A percentile compares a stretch with the other conserved stretches of the same genome.
Evolutionary conservation across 352 stramenopile genomes (phyloP).

Genomic region (Halophytophthora batemanensis): DNA sequence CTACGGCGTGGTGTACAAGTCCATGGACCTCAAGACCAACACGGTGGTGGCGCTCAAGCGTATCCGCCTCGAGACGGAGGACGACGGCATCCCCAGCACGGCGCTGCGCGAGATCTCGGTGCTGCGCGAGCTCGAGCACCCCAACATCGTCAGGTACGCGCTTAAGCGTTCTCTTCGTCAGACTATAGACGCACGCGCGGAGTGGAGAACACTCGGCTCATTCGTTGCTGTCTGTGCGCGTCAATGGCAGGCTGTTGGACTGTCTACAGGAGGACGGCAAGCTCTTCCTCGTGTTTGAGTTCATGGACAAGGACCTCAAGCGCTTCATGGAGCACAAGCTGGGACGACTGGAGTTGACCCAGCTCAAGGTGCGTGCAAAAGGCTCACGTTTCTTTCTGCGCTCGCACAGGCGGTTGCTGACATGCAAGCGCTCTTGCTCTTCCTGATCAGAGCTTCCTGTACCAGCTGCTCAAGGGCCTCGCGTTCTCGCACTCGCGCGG

Average conservation of each 20-base stretch:
- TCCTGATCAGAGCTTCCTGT: conserved; percentile 54
- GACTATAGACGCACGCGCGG: not conserved
- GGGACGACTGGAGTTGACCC: conserved; percentile 46
- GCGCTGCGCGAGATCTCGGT: conserved; percentile 98
- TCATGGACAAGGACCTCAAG: conserved; percentile 98
- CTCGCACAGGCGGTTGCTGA: not conserved
- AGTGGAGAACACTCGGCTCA: not conserved
- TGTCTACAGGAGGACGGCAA: conserved; percentile 94
- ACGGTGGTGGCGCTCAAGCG: conserved; percentile 94
- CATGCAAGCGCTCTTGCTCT: not conserved
- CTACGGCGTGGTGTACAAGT: conserved; percentile 98
- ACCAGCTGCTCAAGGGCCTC: conserved; percentile 85
- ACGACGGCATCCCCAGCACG: conserved; percentile 98
- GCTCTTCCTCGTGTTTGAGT: conserved; percentile 99
- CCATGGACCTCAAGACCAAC: conserved; percentile 88
- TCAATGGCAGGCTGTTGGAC: conserved; percentile 78
- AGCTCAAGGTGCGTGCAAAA: conserved; percentile 49
- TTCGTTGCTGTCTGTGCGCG: not conserved
- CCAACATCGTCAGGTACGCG: conserved; percentile 95
- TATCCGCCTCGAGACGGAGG: conserved; percentile 98
- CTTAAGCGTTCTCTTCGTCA: not conserved
- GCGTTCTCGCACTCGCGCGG: conserved; percentile 86
- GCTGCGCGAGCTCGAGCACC: conserved; percentile 96
- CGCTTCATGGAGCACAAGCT: conserved; percentile 92
- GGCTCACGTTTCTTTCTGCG: not conserved